phyloP scores from a whole-genome alignment of 106 monocot genomes.

The Apostasia ramifera region DNA sequence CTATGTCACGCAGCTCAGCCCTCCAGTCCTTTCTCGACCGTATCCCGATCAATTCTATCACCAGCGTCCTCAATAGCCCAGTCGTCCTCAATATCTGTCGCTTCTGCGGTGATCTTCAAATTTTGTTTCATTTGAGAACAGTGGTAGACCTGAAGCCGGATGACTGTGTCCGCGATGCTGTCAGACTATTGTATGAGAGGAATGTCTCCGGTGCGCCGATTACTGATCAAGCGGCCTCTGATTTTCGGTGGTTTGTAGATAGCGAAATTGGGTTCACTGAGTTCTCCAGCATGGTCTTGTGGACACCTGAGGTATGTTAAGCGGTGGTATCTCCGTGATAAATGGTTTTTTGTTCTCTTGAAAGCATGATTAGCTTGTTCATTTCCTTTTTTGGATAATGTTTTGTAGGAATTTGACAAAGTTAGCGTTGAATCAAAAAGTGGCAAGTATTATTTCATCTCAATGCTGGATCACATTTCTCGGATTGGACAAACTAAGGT shows the following conservation, averaged over 20 bases:
- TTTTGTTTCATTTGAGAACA: background rate
- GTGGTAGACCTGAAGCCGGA: constrained; percentile 34
- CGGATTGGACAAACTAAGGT: constrained; percentile 39
- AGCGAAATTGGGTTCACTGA: constrained; percentile 44
- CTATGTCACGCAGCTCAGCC: constrained; percentile 3
- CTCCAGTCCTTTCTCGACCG: constrained; percentile 40
- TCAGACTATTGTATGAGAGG: constrained; percentile 19
- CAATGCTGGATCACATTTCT: constrained; percentile 16
- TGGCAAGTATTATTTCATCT: constrained; percentile 12
- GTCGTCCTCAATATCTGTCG: background rate
- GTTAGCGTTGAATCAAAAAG: constrained; percentile 9
- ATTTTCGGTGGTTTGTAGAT: constrained; percentile 17
- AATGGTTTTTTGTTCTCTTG: background rate
- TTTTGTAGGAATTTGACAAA: constrained; percentile 26
- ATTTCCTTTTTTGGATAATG: background rate
- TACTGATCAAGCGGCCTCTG: constrained; percentile 15
- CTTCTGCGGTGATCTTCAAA: background rate
- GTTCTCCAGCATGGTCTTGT: constrained; percentile 37
- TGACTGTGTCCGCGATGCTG: constrained; percentile 26
- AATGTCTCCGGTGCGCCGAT: constrained; percentile 30
- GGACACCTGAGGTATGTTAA: constrained; percentile 36
- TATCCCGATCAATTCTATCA: constrained; percentile 29
- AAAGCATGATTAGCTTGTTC: background rate
- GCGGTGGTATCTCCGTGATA: background rate
- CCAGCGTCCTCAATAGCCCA: background rate